A percentile compares a stretch with the other conserved stretches of the same genome.
Evolutionary conservation across 768 basidiomycete species (phyloP).

Genomic region (Lactifluus subvellereus): DNA sequence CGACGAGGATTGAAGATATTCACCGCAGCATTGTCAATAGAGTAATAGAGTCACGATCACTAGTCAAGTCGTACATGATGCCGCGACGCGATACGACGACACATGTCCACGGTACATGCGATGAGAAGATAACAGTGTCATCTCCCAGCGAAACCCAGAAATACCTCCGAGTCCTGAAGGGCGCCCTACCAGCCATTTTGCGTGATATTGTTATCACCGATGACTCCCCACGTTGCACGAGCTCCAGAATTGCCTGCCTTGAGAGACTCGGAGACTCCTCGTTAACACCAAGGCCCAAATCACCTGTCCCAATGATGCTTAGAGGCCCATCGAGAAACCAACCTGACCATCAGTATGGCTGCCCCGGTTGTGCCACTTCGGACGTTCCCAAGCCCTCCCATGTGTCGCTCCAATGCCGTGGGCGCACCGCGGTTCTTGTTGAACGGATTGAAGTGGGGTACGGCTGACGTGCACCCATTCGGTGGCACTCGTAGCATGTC

Average conservation of each 20-base stretch:
- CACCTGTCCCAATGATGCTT: conserved; percentile 75
- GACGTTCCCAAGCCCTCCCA: conserved; percentile 76
- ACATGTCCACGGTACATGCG: too few species aligned
- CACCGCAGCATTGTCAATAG: too few species aligned
- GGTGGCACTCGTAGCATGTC: conserved; percentile 45
- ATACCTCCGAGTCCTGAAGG: too few species aligned
- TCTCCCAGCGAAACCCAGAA: too few species aligned
- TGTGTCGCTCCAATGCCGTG: conserved; percentile 50
- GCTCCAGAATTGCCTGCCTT: conserved; percentile 67
- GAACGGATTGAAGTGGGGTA: conserved; percentile 74
- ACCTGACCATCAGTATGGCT: conserved; percentile 49
- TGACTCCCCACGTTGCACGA: conserved; percentile 76
- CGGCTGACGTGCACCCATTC: conserved; percentile 60
- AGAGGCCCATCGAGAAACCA: conserved; percentile 39
- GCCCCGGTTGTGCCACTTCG: conserved; percentile 51
- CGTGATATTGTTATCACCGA: conserved; percentile 39
- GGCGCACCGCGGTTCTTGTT: conserved; percentile 61
- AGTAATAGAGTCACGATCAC: too few species aligned
- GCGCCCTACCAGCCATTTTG: not conserved
- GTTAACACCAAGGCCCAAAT: conserved; percentile 62
- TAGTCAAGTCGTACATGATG: too few species aligned
- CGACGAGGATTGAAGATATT: too few species aligned
- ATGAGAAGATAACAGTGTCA: too few species aligned
- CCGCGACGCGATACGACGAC: too few species aligned
- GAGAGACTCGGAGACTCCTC: conserved; percentile 46